These are phyloP conservation scores for Calonectria hawksworthii DNA, from an alignment of 2,329 filamentous ascomycete species.

Conservation along the genomic window DNA sequence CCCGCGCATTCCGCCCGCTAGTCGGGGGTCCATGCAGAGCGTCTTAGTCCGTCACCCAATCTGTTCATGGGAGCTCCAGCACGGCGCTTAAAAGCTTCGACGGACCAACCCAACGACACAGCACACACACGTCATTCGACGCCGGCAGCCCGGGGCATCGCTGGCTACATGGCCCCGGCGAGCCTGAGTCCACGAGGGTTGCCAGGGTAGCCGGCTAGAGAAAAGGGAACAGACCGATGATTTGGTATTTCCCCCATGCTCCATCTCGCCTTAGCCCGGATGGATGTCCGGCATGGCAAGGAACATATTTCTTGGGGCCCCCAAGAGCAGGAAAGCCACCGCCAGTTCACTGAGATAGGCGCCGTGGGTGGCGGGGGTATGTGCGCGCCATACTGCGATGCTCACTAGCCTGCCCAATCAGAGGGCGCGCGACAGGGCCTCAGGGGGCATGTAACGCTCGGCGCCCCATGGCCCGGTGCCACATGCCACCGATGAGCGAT, in stretches of 20 bases:
- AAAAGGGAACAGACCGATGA: not conserved
- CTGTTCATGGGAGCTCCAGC: slow-evolving; percentile 31
- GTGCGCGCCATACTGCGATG: slow-evolving; percentile 6
- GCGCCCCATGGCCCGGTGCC: slow-evolving; percentile 19
- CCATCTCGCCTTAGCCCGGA: slow-evolving; percentile 12
- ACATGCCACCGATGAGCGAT: slow-evolving; percentile 11
- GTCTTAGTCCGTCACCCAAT: slow-evolving; percentile 29
- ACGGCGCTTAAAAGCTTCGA: slow-evolving; percentile 40
- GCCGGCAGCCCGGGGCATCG: slow-evolving; percentile 37
- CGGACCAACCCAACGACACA: slow-evolving; percentile 26
- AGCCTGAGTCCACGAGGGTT: slow-evolving; percentile 29
- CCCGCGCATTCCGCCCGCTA: slow-evolving; percentile 19
- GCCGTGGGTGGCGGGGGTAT: slow-evolving; percentile 25
- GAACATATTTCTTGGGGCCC: not conserved
- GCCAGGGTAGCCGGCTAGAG: slow-evolving; percentile 13
- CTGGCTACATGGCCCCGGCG: slow-evolving; percentile 24
- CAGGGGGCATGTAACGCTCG: slow-evolving; percentile 29
- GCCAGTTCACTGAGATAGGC: slow-evolving; percentile 30
- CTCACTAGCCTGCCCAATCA: slow-evolving; percentile 25
- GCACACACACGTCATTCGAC: slow-evolving; percentile 43
- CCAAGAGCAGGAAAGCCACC: slow-evolving; percentile 21
- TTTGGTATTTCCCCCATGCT: not conserved
- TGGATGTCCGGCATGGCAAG: slow-evolving; percentile 12
- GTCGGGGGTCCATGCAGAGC: slow-evolving; percentile 35
- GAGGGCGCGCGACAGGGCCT: not conserved